Conservation (phyloP, 495 filamentous ascomycete genomes). For the Penicillium lagena region DNA sequence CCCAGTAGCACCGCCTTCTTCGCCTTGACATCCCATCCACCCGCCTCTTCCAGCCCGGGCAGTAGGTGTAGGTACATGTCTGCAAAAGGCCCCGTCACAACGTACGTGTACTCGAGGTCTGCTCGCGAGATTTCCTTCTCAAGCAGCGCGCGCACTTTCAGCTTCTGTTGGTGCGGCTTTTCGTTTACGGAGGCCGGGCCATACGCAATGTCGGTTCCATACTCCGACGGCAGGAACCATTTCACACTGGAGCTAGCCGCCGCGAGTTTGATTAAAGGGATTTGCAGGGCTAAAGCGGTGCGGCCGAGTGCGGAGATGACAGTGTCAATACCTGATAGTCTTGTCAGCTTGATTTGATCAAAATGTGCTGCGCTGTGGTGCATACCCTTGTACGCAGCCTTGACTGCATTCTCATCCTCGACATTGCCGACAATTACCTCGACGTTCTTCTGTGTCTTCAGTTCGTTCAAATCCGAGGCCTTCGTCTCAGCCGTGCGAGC, state of each 20-base stretch:
- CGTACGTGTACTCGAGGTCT: constrained; percentile 55
- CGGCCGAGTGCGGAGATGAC: constrained; percentile 60
- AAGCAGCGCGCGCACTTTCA: constrained; percentile 56
- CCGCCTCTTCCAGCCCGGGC: constrained; percentile 23
- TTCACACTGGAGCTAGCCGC: constrained; percentile 47
- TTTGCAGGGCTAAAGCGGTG: constrained; percentile 49
- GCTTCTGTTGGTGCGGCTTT: constrained; percentile 64
- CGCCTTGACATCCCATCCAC: constrained; percentile 48
- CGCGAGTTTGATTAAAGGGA: constrained; percentile 52
- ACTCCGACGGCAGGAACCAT: constrained; percentile 68
- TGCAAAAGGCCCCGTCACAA: constrained; percentile 63
- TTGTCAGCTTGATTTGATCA: background rate
- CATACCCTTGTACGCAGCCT: constrained; percentile 44
- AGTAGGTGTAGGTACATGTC: constrained; percentile 53
- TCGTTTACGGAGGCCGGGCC: constrained; percentile 50
- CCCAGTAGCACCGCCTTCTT: constrained; percentile 55
- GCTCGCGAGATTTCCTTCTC: constrained; percentile 32
- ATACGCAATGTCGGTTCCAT: constrained; percentile 70
- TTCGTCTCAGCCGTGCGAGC: constrained; percentile 40
- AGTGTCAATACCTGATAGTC: constrained; percentile 48
- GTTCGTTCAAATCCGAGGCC: constrained; percentile 16
- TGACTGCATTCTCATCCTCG: constrained; percentile 43
- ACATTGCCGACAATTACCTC: constrained; percentile 57
- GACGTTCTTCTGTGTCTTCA: constrained; percentile 42
- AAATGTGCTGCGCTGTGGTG: background rate